phyloP scores from a whole-genome alignment of 495 filamentous ascomycete species.

The Xylaria venustula region DNA sequence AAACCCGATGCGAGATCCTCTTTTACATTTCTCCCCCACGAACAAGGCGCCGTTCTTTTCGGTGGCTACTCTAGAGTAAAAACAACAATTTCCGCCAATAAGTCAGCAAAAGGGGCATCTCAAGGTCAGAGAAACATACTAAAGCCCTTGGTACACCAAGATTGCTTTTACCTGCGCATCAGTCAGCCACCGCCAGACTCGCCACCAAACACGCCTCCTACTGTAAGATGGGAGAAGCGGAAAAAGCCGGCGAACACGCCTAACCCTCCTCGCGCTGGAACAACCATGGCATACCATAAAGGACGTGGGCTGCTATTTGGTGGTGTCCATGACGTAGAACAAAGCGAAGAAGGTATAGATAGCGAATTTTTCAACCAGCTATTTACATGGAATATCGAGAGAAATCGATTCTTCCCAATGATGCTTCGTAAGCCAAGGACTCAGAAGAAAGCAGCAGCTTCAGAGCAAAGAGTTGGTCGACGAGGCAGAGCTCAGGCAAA shows the following conservation, averaged over 20 bases:
- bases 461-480: slow-evolving; percentile 57
- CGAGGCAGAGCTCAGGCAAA: slow-evolving; percentile 74
- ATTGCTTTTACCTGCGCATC: slow-evolving; percentile 90
- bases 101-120: slow-evolving; percentile 58
- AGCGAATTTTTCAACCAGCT: slow-evolving; percentile 92
- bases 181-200: slow-evolving; percentile 65
- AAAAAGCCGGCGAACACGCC: slow-evolving; percentile 91
- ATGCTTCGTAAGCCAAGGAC: slow-evolving; percentile 65
- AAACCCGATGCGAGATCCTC: slow-evolving; percentile 89
- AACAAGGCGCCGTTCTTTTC: slow-evolving; percentile 81
- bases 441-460: slow-evolving; percentile 55
- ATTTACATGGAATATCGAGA: slow-evolving; percentile 88
- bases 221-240: slow-evolving; percentile 83
- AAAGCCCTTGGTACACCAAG: slow-evolving; percentile 85
- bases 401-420: slow-evolving; percentile 89
- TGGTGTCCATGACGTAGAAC: slow-evolving; percentile 90
- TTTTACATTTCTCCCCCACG: slow-evolving; percentile 87
- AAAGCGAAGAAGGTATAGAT: slow-evolving; percentile 92
- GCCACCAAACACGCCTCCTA: slow-evolving; percentile 58
- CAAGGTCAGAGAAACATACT: slow-evolving; percentile 64
- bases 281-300: slow-evolving; percentile 85
- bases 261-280: slow-evolving; percentile 77
- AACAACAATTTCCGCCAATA: slow-evolving; percentile 53
- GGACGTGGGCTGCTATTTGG: slow-evolving; percentile 92
- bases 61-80: slow-evolving; percentile 95